These are phyloP conservation scores for Aaosphaeria arxii DNA, from an alignment of 2,329 filamentous ascomycete genomes.

Conservation along the genomic window DNA sequence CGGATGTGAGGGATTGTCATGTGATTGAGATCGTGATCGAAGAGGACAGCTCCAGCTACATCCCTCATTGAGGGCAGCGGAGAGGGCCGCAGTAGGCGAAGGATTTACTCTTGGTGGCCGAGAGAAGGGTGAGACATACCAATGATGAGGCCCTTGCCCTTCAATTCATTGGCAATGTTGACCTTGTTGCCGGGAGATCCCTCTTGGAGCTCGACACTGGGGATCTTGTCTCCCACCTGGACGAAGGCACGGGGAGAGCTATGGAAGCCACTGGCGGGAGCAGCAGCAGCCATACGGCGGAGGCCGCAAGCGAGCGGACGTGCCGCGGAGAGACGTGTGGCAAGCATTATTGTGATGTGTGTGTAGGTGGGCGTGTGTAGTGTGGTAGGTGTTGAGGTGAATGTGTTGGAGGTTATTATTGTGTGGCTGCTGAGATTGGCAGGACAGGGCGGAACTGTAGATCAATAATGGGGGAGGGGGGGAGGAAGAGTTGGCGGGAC, in stretches of 20 bases:
- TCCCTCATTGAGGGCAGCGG: no score
- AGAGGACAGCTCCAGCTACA: no score
- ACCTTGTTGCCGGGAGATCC: constrained; percentile 89
- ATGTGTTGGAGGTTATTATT: neutral
- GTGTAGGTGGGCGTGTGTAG: no score
- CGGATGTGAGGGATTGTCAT: constrained; percentile 4
- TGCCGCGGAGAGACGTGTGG: constrained; percentile 25
- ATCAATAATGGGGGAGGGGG: no score
- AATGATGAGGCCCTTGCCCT: constrained; percentile 72
- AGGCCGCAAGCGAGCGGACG: constrained; percentile 9
- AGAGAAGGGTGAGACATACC: constrained; percentile 15
- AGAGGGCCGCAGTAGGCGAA: no score
- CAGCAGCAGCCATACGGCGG: constrained; percentile 9
- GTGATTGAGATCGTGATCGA: constrained; percentile 23
- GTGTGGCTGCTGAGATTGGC: neutral
- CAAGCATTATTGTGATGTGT: constrained; percentile 11
- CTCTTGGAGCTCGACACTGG: constrained; percentile 74
- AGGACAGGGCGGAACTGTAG: no score
- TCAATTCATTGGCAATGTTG: constrained; percentile 76
- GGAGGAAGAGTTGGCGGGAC: no score
- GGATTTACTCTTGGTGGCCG: no score
- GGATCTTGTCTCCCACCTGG: constrained; percentile 75
- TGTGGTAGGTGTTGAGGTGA: neutral
- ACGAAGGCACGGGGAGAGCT: constrained; percentile 62
- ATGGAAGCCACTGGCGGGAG: constrained; percentile 54